These are phyloP conservation scores for Mollisia scopiformis DNA, from an alignment of 2,329 filamentous ascomycete genomes.

Conservation along the genomic window DNA sequence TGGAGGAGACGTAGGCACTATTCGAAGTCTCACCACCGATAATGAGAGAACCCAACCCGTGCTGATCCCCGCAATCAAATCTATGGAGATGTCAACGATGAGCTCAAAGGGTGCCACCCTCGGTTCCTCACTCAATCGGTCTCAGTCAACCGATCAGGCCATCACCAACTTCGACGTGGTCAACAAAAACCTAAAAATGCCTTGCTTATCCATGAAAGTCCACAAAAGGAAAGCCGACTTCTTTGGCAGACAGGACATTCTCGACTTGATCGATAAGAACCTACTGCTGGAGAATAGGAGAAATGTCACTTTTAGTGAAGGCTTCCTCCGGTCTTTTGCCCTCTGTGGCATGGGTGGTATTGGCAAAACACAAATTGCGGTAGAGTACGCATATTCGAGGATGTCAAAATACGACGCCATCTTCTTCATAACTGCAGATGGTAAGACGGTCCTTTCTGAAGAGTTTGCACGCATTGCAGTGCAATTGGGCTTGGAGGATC, in stretches of 20 bases:
- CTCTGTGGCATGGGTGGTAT: conserved; percentile 30
- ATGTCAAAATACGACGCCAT: conserved; percentile 20
- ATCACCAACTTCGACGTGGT: too few species aligned
- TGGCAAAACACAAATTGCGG: conserved; percentile 30
- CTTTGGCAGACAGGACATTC: not conserved
- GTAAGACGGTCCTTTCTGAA: conserved; percentile 6
- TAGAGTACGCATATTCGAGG: conserved; percentile 24
- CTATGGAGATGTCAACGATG: too few species aligned
- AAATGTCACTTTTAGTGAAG: not conserved
- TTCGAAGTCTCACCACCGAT: too few species aligned
- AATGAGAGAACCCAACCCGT: too few species aligned
- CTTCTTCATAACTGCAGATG: conserved; percentile 27
- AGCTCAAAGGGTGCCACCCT: too few species aligned
- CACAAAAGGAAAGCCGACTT: too few species aligned
- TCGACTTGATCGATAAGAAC: conserved; percentile 2
- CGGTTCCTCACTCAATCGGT: too few species aligned
- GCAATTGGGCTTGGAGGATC: conserved; percentile 1
- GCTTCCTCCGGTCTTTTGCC: conserved; percentile 5
- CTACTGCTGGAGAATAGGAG: not conserved
- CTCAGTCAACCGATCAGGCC: too few species aligned
- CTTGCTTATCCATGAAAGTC: too few species aligned
- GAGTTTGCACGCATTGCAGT: conserved; percentile 4
- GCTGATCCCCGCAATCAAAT: too few species aligned
- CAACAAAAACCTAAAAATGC: too few species aligned
- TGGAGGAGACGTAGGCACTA: too few species aligned